Evolutionary conservation across 805 yeast genomes (phyloP).

Genomic region (Nakazawaea ishiwadae): DNA sequence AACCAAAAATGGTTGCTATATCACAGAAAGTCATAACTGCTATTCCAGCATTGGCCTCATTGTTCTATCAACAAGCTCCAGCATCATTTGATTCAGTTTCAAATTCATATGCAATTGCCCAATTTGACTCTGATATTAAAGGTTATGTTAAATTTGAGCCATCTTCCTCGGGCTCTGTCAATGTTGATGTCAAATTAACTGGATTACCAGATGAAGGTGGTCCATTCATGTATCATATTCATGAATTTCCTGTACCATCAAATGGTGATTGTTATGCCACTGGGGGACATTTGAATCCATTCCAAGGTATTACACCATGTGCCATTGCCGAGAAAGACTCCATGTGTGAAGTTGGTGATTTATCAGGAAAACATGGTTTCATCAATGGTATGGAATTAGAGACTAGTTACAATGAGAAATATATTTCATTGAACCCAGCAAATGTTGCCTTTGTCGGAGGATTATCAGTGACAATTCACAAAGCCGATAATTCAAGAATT

Average conservation of each 20-base stretch:
- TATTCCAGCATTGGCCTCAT: constrained; percentile 2
- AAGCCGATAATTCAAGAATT: constrained; percentile 41
- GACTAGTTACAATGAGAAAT: constrained; percentile 35
- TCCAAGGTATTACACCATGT: constrained; percentile 31
- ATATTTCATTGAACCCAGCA: constrained; percentile 32
- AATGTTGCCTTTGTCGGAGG: constrained; percentile 36
- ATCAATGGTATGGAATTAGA: constrained; percentile 38
- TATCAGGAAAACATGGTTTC: constrained; percentile 44
- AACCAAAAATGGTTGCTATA: constrained; percentile 5
- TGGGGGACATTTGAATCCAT: constrained; percentile 41
- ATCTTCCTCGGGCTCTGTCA: constrained; percentile 27
- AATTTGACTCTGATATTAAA: constrained; percentile 40
- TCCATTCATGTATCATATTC: constrained; percentile 42
- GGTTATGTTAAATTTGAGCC: constrained; percentile 56
- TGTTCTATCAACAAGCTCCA: constrained; percentile 36
- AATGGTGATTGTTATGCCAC: constrained; percentile 34
- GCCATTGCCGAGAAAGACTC: constrained; percentile 30
- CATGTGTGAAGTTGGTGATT: constrained; percentile 43
- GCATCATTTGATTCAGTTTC: constrained; percentile 41
- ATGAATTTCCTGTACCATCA: constrained; percentile 31
- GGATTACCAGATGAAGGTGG: constrained; percentile 38
- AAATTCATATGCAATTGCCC: constrained; percentile 50
- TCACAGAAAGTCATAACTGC: constrained; percentile 1
- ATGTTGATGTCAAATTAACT: constrained; percentile 39
- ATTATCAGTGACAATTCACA: constrained; percentile 46